Conservation (phyloP, 257 asterid genomes). For the Pogostemon cablin region DNA sequence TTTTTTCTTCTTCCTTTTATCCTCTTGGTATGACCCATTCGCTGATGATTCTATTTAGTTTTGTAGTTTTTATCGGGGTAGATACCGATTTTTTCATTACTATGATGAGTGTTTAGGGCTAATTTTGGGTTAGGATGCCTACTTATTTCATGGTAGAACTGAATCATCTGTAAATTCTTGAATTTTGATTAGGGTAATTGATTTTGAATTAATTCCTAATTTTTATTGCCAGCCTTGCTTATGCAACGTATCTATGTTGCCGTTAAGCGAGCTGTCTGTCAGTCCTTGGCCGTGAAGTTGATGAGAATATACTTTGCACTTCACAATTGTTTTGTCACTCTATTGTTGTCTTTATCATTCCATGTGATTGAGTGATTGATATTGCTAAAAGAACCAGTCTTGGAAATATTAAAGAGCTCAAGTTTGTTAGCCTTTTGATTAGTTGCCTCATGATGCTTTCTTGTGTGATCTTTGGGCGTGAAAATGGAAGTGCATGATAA, state of each 20-base stretch:
- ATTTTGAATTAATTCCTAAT: conserved; percentile 4
- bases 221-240: neutral
- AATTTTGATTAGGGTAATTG: conserved; percentile 1
- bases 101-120: neutral
- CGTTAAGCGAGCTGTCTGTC: neutral
- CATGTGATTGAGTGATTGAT: neutral
- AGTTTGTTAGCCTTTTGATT: neutral
- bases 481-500: conserved; percentile 1
- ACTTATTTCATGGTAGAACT: conserved; percentile 13
- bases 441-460: conserved; percentile 8
- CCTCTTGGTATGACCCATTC: conserved; percentile 5
- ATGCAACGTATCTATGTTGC: neutral
- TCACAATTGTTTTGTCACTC: neutral
- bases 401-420: neutral
- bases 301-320: neutral
- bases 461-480: neutral
- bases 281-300: neutral
- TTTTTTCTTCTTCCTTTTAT: neutral
- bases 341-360: neutral
- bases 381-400: neutral
- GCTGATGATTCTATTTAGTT: neutral
- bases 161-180: neutral
- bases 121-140: neutral
- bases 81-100: neutral
- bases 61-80: neutral